Evolutionary conservation across 768 basidiomycete genomes (phyloP).

Genomic region (Clavulina sp.): DNA sequence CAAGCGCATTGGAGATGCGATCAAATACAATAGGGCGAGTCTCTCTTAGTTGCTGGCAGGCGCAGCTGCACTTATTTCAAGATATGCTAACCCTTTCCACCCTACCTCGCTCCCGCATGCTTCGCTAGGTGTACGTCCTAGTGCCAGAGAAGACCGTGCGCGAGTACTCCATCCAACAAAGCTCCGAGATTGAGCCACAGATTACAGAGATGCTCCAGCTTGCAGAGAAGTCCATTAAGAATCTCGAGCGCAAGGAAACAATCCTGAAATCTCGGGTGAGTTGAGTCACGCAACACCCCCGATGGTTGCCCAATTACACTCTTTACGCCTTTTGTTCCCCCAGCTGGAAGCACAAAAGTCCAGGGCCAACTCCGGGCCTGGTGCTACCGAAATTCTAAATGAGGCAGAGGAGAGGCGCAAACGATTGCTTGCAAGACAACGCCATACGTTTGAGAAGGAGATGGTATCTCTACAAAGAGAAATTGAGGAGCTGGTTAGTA

Average conservation of each 20-base stretch:
- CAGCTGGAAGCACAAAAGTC: too few species aligned
- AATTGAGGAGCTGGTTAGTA: too few species aligned
- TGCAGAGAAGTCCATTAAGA: slow-evolving; percentile 10
- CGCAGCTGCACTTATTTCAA: background rate
- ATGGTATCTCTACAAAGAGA: too few species aligned
- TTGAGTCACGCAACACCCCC: background rate
- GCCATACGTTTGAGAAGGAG: too few species aligned
- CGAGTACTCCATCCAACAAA: slow-evolving; percentile 6
- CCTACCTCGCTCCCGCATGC: background rate
- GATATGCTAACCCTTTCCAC: background rate
- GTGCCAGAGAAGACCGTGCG: slow-evolving; percentile 8
- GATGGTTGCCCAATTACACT: background rate
- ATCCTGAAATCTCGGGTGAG: slow-evolving; percentile 3
- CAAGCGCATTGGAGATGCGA: slow-evolving; percentile 7
- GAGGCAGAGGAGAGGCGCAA: too few species aligned
- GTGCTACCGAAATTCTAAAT: too few species aligned
- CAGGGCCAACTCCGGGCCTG: too few species aligned
- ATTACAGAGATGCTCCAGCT: slow-evolving; percentile 8
- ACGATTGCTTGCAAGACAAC: too few species aligned
- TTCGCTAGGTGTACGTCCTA: slow-evolving; percentile 5
- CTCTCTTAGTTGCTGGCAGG: background rate
- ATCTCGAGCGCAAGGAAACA: slow-evolving; percentile 5
- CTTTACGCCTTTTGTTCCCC: too few species aligned
- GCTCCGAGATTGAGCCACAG: slow-evolving; percentile 8
- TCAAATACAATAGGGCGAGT: slow-evolving; percentile 9